A percentile compares a stretch with the other conserved stretches of the same genome.
These are phyloP conservation scores for Candida awuae DNA, from an alignment of 805 yeast species.

Conservation along the genomic window DNA sequence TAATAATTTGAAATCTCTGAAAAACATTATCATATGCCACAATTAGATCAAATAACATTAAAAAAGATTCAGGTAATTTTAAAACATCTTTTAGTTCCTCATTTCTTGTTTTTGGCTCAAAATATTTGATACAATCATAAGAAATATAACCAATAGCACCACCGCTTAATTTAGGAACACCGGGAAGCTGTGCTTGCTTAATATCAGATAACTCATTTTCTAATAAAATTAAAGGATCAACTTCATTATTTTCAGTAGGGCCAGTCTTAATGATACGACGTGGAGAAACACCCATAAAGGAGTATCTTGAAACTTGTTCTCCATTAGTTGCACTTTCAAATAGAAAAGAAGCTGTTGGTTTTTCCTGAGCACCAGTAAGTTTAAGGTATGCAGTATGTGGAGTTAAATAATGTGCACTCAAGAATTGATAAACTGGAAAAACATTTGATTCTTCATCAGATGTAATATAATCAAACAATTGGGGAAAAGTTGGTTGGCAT, in stretches of 20 bases:
- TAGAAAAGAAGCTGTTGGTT: slow-evolving; percentile 62
- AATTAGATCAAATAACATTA: slow-evolving; percentile 86
- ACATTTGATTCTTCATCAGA: slow-evolving; percentile 43
- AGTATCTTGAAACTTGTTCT: slow-evolving; percentile 81
- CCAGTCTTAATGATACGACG: slow-evolving; percentile 80
- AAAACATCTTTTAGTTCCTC: slow-evolving; percentile 67
- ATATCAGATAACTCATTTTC: slow-evolving; percentile 64
- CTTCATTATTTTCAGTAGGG: slow-evolving; percentile 50
- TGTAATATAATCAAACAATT: slow-evolving; percentile 34
- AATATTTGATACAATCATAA: slow-evolving; percentile 93
- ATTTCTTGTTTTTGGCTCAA: slow-evolving; percentile 84
- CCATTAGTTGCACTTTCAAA: slow-evolving; percentile 88
- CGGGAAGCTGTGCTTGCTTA: slow-evolving; percentile 71
- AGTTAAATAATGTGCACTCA: slow-evolving; percentile 70
- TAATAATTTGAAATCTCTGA: slow-evolving; percentile 85
- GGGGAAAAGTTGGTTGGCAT: slow-evolving; percentile 42
- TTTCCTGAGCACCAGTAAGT: slow-evolving; percentile 53
- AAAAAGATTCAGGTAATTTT: slow-evolving; percentile 80
- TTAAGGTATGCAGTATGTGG: slow-evolving; percentile 89
- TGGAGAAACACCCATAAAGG: slow-evolving; percentile 85
- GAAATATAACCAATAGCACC: slow-evolving; percentile 97
- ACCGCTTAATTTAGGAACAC: slow-evolving; percentile 78
- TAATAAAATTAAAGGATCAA: slow-evolving; percentile 71
- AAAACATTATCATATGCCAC: slow-evolving; percentile 92
- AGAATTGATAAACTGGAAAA: slow-evolving; percentile 71